phyloP scores from a whole-genome alignment of 495 filamentous ascomycete species.

The Aspergillus avenaceus region DNA sequence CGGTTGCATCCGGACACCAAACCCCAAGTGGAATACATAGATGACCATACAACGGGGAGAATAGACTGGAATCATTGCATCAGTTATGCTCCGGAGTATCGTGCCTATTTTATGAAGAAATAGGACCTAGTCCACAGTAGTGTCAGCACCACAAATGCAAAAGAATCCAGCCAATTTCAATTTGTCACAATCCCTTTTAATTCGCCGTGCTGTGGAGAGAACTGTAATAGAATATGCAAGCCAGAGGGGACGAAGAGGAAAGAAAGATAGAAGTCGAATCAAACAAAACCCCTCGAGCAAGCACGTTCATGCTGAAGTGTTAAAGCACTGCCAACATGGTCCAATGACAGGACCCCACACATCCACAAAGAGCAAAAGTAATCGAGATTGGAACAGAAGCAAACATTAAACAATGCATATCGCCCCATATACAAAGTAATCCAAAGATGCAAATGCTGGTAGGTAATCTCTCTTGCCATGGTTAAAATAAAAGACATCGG shows the following conservation, averaged over 20 bases:
- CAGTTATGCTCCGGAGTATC: no score
- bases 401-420: slow-evolving; percentile 38
- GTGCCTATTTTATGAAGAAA: no score
- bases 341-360: neutral
- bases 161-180: neutral
- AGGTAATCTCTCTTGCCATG: slow-evolving; percentile 39
- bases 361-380: neutral
- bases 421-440: slow-evolving; percentile 39
- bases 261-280: neutral
- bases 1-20: neutral
- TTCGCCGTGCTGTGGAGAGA: slow-evolving; percentile 2
- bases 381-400: slow-evolving; percentile 8
- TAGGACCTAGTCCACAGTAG: neutral
- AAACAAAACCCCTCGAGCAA: slow-evolving; percentile 1
- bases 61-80: neutral
- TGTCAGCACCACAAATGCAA: neutral
- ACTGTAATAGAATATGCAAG: slow-evolving; percentile 7
- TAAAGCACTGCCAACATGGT: neutral
- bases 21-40: neutral
- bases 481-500: slow-evolving; percentile 25
- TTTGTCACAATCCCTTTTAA: slow-evolving; percentile 8
- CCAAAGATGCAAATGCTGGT: slow-evolving; percentile 44
- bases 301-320: neutral
- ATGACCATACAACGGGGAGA: neutral
- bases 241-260: slow-evolving; percentile 1